Evolutionary conservation across 2,329 filamentous ascomycete genomes (phyloP).

Genomic region (Sporothrix inflata): DNA sequence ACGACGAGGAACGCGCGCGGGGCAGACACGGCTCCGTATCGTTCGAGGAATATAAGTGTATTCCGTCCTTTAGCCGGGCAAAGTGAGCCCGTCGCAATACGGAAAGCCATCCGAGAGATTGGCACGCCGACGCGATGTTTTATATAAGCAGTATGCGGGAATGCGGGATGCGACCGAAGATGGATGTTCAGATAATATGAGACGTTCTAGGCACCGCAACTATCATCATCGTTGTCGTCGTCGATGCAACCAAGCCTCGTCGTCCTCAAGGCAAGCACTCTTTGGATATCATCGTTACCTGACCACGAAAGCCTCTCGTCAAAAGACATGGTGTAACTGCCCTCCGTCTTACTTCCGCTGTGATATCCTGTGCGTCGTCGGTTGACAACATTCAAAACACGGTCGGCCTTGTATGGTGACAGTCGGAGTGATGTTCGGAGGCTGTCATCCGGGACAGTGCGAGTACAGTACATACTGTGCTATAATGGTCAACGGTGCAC

Average conservation of each 20-base stretch:
- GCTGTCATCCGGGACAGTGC: conserved; percentile 10
- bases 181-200: too few relatives aligned
- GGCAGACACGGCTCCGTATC: neutral
- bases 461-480: neutral
- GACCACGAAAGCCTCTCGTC: neutral
- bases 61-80: neutral
- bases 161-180: too few relatives aligned
- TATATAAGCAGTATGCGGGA: neutral
- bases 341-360: neutral
- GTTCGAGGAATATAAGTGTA: neutral
- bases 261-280: neutral
- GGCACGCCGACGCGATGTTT: neutral
- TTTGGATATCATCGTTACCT: neutral
- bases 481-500: neutral
- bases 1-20: neutral
- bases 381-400: neutral
- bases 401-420: neutral
- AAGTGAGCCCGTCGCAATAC: neutral
- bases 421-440: neutral
- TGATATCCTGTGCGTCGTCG: neutral
- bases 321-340: neutral
- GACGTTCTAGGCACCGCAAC: neutral
- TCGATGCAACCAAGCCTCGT: neutral
- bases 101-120: neutral
- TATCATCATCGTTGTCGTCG: neutral